A percentile compares a stretch with the other conserved stretches of the same genome.
These are phyloP conservation scores for Apodospora peruviana DNA, from an alignment of 495 filamentous ascomycete genomes.

Conservation along the genomic window DNA sequence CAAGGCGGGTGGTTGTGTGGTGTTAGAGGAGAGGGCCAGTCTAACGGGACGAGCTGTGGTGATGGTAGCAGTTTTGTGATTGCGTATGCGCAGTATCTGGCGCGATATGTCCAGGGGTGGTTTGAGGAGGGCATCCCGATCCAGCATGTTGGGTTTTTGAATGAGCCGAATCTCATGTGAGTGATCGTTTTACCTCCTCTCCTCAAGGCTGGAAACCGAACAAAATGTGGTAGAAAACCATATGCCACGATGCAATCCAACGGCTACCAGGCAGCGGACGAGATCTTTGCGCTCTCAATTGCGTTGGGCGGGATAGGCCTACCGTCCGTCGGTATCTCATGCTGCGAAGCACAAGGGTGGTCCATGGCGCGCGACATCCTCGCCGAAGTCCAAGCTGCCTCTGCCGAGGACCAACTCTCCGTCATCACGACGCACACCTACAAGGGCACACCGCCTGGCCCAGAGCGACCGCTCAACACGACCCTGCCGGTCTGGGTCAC, in stretches of 20 bases:
- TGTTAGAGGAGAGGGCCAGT: constrained; percentile 21
- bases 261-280: constrained; percentile 43
- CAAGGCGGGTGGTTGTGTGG: constrained; percentile 47
- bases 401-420: constrained; percentile 31
- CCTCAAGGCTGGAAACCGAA: not conserved
- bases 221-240: constrained; percentile 15
- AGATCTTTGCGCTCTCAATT: constrained; percentile 35
- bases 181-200: not conserved
- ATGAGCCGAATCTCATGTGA: constrained; percentile 49
- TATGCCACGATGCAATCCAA: constrained; percentile 45
- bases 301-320: constrained; percentile 35
- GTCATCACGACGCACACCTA: constrained; percentile 48
- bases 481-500: constrained; percentile 18
- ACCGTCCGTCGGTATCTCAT: constrained; percentile 34
- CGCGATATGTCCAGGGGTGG: constrained; percentile 49
- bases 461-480: constrained; percentile 13
- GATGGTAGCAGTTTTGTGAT: constrained; percentile 46
- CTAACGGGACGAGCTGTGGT: constrained; percentile 36
- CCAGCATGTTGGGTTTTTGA: constrained; percentile 49
- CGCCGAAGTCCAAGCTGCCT: constrained; percentile 34
- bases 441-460: constrained; percentile 30
- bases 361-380: constrained; percentile 32
- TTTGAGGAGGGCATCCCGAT: constrained; percentile 37
- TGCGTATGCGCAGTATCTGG: constrained; percentile 51
- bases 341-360: constrained; percentile 51